Percentiles rank a stretch among this genome's conserved stretches.
Conservation (phyloP, 768 basidiomycete genomes). For the Clathrus columnatus region DNA sequence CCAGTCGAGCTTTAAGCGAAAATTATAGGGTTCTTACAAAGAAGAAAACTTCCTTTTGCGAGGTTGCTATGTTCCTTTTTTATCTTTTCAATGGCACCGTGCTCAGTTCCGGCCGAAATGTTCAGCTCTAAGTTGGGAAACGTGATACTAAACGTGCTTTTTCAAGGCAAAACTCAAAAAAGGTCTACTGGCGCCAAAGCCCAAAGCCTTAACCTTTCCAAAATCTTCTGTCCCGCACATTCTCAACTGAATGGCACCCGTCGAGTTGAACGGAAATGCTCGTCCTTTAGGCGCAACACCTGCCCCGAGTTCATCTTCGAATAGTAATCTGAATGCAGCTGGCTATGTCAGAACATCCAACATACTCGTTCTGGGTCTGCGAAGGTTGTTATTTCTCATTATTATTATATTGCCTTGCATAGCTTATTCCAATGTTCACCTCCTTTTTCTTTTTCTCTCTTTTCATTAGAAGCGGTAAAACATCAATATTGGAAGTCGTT, state of each 20-base stretch:
- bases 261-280: not conserved
- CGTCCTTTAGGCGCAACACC: not conserved
- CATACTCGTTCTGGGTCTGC: slow-evolving; percentile 63
- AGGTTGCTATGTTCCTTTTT: too few relatives aligned
- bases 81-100: not conserved
- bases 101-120: too few relatives aligned
- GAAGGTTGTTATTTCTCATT: slow-evolving; percentile 38
- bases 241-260: not conserved
- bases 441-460: not conserved
- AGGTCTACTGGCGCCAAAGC: too few relatives aligned
- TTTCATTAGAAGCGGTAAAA: slow-evolving; percentile 72
- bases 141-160: too few relatives aligned
- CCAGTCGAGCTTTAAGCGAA: too few relatives aligned
- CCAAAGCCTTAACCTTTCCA: not conserved
- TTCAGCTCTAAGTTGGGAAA: too few relatives aligned
- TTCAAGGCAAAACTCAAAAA: not conserved
- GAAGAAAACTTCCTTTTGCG: too few relatives aligned
- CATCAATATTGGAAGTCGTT: slow-evolving; percentile 85
- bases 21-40: too few relatives aligned
- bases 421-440: not conserved
- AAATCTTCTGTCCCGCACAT: slow-evolving; percentile 11
- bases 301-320: not conserved
- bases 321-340: not conserved
- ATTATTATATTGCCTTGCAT: not conserved
- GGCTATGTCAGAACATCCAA: slow-evolving; percentile 40